Percentiles rank a stretch among this genome's conserved stretches.
Conservation (phyloP, 805 yeast species). For the Kluyveromyces aestuarii region DNA sequence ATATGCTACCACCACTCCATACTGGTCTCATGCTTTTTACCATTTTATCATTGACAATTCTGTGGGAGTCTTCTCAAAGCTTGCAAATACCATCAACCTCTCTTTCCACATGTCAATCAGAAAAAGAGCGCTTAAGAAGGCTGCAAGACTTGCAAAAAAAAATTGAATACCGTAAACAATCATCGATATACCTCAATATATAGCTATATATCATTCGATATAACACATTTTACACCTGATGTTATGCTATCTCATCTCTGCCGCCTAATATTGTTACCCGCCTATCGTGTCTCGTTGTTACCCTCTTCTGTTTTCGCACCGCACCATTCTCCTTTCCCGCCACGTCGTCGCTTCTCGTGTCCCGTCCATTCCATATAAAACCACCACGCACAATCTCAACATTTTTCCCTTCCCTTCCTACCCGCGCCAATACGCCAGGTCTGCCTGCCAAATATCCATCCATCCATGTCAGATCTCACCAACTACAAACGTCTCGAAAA, state of each 20-base stretch:
- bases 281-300: no score
- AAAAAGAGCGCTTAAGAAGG: slow-evolving; percentile 68
- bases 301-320: no score
- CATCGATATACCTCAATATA: not conserved
- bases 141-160: slow-evolving; percentile 24
- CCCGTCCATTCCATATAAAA: slow-evolving; percentile 1
- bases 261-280: no score
- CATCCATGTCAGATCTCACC: slow-evolving; percentile 71
- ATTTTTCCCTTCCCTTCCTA: not conserved
- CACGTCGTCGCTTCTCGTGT: not conserved
- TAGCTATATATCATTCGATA: not conserved
- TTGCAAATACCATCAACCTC: slow-evolving; percentile 62
- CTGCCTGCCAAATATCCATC: not conserved
- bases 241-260: no score
- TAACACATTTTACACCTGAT: no score
- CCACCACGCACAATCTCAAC: not conserved
- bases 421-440: not conserved
- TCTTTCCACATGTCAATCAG: slow-evolving; percentile 76
- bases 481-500: slow-evolving; percentile 93
- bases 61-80: slow-evolving; percentile 69
- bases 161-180: slow-evolving; percentile 6
- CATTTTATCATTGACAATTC: slow-evolving; percentile 72
- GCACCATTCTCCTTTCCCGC: not conserved
- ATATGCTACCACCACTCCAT: slow-evolving; percentile 80
- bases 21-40: slow-evolving; percentile 88